Percentiles rank a stretch among this genome's conserved stretches.
These are phyloP conservation scores for Catunica adiposa DNA, from an alignment of 2,329 filamentous ascomycete species.

Conservation along the genomic window DNA sequence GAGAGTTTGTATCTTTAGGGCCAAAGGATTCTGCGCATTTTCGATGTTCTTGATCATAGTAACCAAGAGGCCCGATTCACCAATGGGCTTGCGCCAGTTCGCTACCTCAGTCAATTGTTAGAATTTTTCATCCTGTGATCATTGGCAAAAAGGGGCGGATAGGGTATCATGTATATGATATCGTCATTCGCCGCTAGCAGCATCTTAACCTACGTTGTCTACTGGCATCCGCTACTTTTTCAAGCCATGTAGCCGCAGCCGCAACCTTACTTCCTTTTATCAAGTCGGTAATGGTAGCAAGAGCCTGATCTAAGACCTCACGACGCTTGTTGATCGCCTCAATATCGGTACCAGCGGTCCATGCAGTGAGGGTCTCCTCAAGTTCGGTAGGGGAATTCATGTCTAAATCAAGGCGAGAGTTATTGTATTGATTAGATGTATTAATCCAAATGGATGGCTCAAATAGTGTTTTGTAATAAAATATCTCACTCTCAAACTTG, in stretches of 20 bases:
- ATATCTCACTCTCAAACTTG: too few relatives aligned
- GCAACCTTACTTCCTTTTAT: background rate
- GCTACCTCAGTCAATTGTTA: slow-evolving; percentile 8
- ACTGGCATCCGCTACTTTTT: slow-evolving; percentile 10
- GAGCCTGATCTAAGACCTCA: slow-evolving; percentile 1
- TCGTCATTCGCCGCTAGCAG: background rate
- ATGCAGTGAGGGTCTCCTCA: slow-evolving; percentile 1
- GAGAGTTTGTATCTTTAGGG: slow-evolving; percentile 9
- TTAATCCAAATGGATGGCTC: too few relatives aligned
- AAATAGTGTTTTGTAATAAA: too few relatives aligned
- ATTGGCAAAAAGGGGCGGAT: background rate
- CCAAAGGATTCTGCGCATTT: background rate
- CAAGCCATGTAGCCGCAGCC: slow-evolving; percentile 3
- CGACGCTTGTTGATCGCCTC: slow-evolving; percentile 7
- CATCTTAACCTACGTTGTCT: slow-evolving; percentile 9
- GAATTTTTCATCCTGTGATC: background rate
- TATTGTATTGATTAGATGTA: too few relatives aligned
- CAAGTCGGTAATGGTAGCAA: slow-evolving; percentile 1
- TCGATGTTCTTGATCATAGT: slow-evolving; percentile 1
- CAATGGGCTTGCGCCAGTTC: slow-evolving; percentile 12
- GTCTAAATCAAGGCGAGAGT: too few relatives aligned
- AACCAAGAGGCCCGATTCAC: slow-evolving; percentile 4
- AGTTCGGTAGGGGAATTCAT: slow-evolving; percentile 6
- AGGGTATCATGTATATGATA: background rate
- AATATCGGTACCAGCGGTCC: slow-evolving; percentile 7